A percentile compares a stretch with the other conserved stretches of the same genome.
Conservation (phyloP, 2,329 filamentous ascomycete genomes). For the Teratosphaeria pseudoeucalypti region DNA sequence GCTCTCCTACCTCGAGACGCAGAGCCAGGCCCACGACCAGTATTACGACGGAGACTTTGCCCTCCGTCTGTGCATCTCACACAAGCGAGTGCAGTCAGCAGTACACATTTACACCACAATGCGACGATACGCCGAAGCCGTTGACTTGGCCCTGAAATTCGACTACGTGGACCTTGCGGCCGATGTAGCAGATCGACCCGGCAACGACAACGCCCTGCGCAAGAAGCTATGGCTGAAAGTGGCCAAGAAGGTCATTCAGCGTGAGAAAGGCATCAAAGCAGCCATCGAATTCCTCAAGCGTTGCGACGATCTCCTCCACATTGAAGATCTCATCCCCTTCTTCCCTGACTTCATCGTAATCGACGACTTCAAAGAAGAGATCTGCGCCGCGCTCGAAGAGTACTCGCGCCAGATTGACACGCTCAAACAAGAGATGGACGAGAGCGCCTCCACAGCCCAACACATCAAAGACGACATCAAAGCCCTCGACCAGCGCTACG, state of each 20-base stretch:
- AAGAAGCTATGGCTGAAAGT: conserved; percentile 96
- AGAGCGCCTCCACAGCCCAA: conserved; percentile 73
- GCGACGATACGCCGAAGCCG: conserved; percentile 86
- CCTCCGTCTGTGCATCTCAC: conserved; percentile 85
- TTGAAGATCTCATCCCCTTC: conserved; percentile 95
- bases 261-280: conserved; percentile 69
- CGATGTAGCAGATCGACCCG: conserved; percentile 76
- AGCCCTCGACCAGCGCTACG: conserved; percentile 76
- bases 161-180: conserved; percentile 82
- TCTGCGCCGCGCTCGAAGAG: conserved; percentile 84
- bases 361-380: conserved; percentile 98
- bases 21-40: conserved; percentile 63
- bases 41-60: conserved; percentile 94
- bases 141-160: conserved; percentile 83
- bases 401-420: conserved; percentile 85
- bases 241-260: conserved; percentile 83
- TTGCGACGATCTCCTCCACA: conserved; percentile 72
- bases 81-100: conserved; percentile 84
- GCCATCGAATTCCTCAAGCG: conserved; percentile 89
- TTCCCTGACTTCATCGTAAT: conserved; percentile 98
- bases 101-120: conserved; percentile 97
- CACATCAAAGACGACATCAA: conserved; percentile 88
- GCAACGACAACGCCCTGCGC: conserved; percentile 61
- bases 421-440: conserved; percentile 90
- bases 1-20: conserved; percentile 78